A percentile compares a stretch with the other conserved stretches of the same genome.
phyloP scores from a whole-genome alignment of 768 basidiomycete species.

The Multifurca ochricompacta region DNA sequence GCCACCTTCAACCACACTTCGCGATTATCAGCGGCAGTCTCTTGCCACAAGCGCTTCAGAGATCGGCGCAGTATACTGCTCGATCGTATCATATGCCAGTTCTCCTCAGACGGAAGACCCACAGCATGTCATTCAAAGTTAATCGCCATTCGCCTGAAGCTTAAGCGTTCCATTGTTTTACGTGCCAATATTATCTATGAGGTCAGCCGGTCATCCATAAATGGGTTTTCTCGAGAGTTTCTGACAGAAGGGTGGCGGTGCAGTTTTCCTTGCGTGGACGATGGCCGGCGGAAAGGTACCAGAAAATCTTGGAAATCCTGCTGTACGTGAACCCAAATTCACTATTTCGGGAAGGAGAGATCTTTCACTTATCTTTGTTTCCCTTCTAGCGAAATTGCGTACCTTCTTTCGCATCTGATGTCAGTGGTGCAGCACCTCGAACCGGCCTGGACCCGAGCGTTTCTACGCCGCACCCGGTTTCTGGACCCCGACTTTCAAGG shows the following conservation, averaged over 20 bases:
- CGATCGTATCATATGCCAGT: slow-evolving; percentile 65
- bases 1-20: slow-evolving; percentile 69
- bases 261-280: slow-evolving; percentile 69
- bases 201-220: slow-evolving; percentile 32
- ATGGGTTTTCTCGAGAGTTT: not conserved
- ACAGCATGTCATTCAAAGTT: slow-evolving; percentile 52
- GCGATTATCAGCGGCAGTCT: slow-evolving; percentile 61
- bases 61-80: slow-evolving; percentile 66
- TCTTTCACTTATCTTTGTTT: slow-evolving; percentile 12
- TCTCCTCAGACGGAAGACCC: slow-evolving; percentile 43
- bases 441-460: slow-evolving; percentile 68
- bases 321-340: slow-evolving; percentile 35
- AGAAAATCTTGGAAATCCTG: slow-evolving; percentile 58
- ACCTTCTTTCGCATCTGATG: slow-evolving; percentile 63
- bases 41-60: slow-evolving; percentile 62
- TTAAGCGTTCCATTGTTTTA: slow-evolving; percentile 51
- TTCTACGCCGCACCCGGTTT: slow-evolving; percentile 66
- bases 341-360: not conserved
- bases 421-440: slow-evolving; percentile 68
- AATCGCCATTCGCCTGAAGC: slow-evolving; percentile 68
- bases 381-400: slow-evolving; percentile 58
- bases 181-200: slow-evolving; percentile 59
- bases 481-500: slow-evolving; percentile 78
- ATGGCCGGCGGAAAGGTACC: slow-evolving; percentile 78
- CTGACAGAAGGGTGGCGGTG: not conserved